Percentiles rank a stretch among this genome's conserved stretches.
Conservation (phyloP, 75 land plant species). For the Selaginella moellendorffii region DNA sequence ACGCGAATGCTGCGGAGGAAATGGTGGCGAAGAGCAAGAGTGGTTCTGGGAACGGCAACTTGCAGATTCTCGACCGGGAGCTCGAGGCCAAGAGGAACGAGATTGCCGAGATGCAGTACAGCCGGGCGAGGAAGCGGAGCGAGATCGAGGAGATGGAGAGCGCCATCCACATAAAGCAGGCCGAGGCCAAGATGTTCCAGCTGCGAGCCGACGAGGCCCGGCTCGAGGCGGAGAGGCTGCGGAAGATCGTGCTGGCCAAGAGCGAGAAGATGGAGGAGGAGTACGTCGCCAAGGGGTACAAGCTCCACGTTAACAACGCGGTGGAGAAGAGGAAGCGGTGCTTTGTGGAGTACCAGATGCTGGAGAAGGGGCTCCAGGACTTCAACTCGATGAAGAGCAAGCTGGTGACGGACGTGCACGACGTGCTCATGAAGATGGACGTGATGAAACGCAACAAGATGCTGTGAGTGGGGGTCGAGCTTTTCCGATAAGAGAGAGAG, state of each 20-base stretch:
- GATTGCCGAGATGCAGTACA: background rate
- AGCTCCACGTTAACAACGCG: background rate
- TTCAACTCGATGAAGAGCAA: constrained; percentile 57
- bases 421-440: constrained; percentile 74
- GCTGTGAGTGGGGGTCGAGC: too few species aligned
- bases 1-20: too few species aligned
- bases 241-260: background rate
- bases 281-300: background rate
- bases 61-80: too few species aligned
- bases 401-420: constrained; percentile 78
- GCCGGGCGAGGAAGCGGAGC: background rate
- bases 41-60: too few species aligned
- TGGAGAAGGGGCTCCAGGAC: constrained; percentile 27
- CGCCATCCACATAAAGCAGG: background rate
- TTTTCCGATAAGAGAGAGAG: too few species aligned
- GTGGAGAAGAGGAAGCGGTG: background rate
- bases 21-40: too few species aligned
- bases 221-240: background rate
- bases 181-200: constrained; percentile 1
- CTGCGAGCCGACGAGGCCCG: background rate
- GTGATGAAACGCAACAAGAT: constrained; percentile 31
- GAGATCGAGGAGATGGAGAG: background rate
- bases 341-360: constrained; percentile 1
- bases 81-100: too few species aligned
- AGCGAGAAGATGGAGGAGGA: background rate